Percentiles rank a stretch among this genome's conserved stretches.
phyloP scores from a whole-genome alignment of 306 rosid genomes.

The Phaseolus lunatus region DNA sequence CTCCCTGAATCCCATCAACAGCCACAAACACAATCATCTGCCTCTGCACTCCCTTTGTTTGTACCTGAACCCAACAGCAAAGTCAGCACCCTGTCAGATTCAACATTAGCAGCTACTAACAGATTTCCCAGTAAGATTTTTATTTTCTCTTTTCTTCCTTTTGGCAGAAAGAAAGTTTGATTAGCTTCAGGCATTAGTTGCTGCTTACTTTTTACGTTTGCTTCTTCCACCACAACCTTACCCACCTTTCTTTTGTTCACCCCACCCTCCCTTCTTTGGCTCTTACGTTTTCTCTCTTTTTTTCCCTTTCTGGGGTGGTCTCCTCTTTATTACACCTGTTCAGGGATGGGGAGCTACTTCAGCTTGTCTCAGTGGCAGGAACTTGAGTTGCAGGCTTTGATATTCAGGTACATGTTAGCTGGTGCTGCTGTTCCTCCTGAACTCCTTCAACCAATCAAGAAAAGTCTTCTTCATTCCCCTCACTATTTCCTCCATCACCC shows the following conservation, averaged over 20 bases:
- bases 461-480: constrained; percentile 66
- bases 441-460: constrained; percentile 88
- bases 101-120: constrained; percentile 53
- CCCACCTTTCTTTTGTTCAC: not conserved
- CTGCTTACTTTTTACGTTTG: constrained; percentile 39
- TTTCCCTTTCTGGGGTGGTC: constrained; percentile 22
- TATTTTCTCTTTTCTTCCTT: not conserved
- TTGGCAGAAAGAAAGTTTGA: constrained; percentile 32
- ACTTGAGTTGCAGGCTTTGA: constrained; percentile 93
- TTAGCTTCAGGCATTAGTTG: constrained; percentile 36
- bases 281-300: constrained; percentile 31
- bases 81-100: constrained; percentile 63
- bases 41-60: constrained; percentile 74
- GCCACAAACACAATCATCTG: constrained; percentile 48
- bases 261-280: not conserved
- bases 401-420: constrained; percentile 84
- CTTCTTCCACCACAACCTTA: constrained; percentile 11
- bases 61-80: constrained; percentile 68
- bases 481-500: constrained; percentile 64
- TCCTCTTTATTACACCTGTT: constrained; percentile 3
- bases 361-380: constrained; percentile 93
- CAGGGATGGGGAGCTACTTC: constrained; percentile 84
- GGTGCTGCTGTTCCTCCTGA: constrained; percentile 91
- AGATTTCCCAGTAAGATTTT: constrained; percentile 69
- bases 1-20: constrained; percentile 61